Percentiles rank a stretch among this genome's conserved stretches.
These are phyloP conservation scores for Penicillium sp. DNA, from an alignment of 2,329 filamentous ascomycete genomes.

Conservation along the genomic window DNA sequence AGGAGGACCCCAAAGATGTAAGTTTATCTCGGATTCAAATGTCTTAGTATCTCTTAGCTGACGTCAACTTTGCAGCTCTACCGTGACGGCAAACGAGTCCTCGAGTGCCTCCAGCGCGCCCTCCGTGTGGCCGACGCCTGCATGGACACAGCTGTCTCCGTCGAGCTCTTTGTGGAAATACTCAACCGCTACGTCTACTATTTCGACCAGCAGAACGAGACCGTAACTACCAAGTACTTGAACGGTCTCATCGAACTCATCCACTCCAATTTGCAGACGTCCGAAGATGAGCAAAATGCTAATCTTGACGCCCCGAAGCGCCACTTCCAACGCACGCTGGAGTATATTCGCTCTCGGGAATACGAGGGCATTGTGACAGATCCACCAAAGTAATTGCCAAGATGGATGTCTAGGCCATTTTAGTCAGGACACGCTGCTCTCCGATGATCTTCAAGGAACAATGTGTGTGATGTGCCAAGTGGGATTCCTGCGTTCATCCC, in stretches of 20 bases:
- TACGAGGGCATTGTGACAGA: constrained; percentile 87
- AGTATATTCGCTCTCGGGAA: constrained; percentile 86
- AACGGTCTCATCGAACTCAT: constrained; percentile 98
- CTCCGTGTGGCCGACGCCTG: constrained; percentile 95
- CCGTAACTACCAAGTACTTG: constrained; percentile 95
- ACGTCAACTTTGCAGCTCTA: constrained; percentile 64
- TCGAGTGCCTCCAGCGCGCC: constrained; percentile 93
- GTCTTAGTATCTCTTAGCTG: background rate
- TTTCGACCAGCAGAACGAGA: constrained; percentile 98
- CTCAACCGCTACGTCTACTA: constrained; percentile 98
- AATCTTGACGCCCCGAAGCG: constrained; percentile 85
- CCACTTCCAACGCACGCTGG: constrained; percentile 91
- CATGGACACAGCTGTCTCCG: constrained; percentile 96
- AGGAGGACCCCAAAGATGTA: constrained; percentile 78
- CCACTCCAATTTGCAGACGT: constrained; percentile 88
- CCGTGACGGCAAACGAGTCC: constrained; percentile 92
- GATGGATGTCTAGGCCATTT: background rate
- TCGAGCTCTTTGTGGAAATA: constrained; percentile 98
- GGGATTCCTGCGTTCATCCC: background rate
- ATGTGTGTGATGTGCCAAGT: background rate
- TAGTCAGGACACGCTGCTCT: background rate
- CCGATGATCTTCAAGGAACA: background rate
- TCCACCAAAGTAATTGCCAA: constrained; percentile 37
- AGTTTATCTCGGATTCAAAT: constrained; percentile 35
- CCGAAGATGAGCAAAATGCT: constrained; percentile 62